Evolutionary conservation across 2,329 filamentous ascomycete genomes (phyloP).

Genomic region (Metarhizium anisopliae): DNA sequence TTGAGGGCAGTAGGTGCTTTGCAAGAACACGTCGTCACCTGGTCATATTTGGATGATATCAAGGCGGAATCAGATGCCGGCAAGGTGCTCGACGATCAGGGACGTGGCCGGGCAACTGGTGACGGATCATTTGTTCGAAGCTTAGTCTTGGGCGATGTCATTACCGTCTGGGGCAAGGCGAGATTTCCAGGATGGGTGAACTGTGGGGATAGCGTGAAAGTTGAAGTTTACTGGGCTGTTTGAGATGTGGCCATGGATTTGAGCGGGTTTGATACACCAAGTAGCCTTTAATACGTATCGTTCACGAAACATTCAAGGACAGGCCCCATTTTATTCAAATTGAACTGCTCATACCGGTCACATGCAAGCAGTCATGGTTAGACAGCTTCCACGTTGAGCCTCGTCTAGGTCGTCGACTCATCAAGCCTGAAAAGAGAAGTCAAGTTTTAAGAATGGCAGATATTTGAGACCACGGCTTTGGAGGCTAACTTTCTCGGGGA

Average conservation of each 20-base stretch:
- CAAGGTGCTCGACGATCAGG: slow-evolving; percentile 27
- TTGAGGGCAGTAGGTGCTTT: slow-evolving; percentile 22
- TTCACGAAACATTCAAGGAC: no score
- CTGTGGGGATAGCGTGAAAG: slow-evolving; percentile 34
- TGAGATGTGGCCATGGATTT: slow-evolving; percentile 8
- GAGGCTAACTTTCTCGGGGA: no score
- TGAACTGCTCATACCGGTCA: no score
- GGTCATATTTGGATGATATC: slow-evolving; percentile 42
- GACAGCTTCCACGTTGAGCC: no score
- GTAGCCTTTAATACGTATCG: no score
- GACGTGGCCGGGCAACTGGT: slow-evolving; percentile 41
- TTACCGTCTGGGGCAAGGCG: slow-evolving; percentile 53
- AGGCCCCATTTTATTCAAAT: no score
- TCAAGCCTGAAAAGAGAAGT: no score
- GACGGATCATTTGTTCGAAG: slow-evolving; percentile 47
- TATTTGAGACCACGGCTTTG: no score
- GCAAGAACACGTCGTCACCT: slow-evolving; percentile 39
- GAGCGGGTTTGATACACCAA: no score
- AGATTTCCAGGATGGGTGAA: slow-evolving; percentile 49
- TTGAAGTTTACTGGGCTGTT: slow-evolving; percentile 53
- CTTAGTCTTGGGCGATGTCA: slow-evolving; percentile 49
- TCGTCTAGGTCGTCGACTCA: no score
- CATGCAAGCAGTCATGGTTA: no score
- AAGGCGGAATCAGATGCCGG: slow-evolving; percentile 32
- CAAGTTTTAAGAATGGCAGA: no score